phyloP scores from a whole-genome alignment of 164 flowering plant species.

The Umbellularia californica region DNA sequence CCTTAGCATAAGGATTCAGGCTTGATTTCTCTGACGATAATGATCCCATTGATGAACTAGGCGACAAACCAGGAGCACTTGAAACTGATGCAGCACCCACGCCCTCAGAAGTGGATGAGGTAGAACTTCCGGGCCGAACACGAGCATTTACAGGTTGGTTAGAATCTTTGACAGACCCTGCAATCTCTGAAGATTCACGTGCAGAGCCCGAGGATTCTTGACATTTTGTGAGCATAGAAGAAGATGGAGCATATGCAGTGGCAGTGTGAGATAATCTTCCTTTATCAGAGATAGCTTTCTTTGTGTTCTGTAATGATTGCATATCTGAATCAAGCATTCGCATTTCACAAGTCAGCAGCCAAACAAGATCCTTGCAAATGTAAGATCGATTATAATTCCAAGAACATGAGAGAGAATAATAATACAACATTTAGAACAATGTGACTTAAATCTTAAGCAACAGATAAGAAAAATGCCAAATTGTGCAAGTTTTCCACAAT shows the following conservation, averaged over 20 bases:
- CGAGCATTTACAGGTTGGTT: conserved; percentile 37
- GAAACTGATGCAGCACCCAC: conserved; percentile 41
- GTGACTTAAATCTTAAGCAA: neutral
- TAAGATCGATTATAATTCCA: conserved; percentile 2
- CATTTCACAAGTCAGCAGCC: conserved; percentile 6
- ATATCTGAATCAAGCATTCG: conserved; percentile 28
- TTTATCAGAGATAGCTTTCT: conserved; percentile 37
- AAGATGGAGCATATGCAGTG: conserved; percentile 34
- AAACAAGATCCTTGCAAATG: neutral
- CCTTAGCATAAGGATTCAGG: conserved; percentile 97
- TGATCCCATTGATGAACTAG: conserved; percentile 89
- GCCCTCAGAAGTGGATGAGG: conserved; percentile 63
- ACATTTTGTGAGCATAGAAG: conserved; percentile 28
- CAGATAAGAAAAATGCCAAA: neutral
- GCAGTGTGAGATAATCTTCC: conserved; percentile 34
- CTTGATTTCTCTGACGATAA: conserved; percentile 84
- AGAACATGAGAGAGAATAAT: neutral
- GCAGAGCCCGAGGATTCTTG: conserved; percentile 25
- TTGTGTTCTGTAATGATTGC: conserved; percentile 20
- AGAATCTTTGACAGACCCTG: conserved; percentile 33
- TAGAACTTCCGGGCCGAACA: conserved; percentile 56
- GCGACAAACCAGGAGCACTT: conserved; percentile 62
- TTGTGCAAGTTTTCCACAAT: neutral
- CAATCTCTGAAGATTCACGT: conserved; percentile 29
- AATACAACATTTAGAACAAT: neutral